Base-by-base conservation (phyloP, 768 basidiomycete species). In the Auriculariales sp. region DNA sequence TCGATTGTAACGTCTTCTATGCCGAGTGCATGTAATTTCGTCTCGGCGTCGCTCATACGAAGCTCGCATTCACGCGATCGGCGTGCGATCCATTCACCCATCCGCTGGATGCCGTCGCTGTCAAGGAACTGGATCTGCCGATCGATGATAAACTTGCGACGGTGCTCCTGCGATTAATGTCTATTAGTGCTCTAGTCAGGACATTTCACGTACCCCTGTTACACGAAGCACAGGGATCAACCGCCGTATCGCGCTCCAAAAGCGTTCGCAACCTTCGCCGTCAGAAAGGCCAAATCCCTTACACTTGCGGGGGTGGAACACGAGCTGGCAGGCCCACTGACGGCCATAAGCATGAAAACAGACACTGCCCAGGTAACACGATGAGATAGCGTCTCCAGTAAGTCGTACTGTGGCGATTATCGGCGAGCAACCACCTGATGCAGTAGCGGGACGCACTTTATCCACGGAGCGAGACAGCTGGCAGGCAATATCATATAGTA, bases 131-230 rank as follows among this genome's bases (percentile, higher is more conserved):
- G 15, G 3, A 50, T 14, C 17, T 50, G 32, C 3, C 14, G 27
- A 28, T 50, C 42, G 12, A 50, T n/a, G 3, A 29, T 15, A 27
- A 44, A 50, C 22, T 24, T 24, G n/a, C 49, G 36, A n/a, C 36
- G 39, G 19, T n/a, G 6, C 63, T 39, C 55, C n/a, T n/a, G n/a
- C 6, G 12, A 34, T 28, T 4, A 39, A n/a, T n/a, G n/a, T n/a
- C n/a, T n/a, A n/a, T n/a, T n/a, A n/a, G n/a, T n/a, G n/a, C n/a
- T n/a, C n/a, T n/a, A n/a, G n/a, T n/a, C n/a, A n/a, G n/a, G n/a
- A n/a, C n/a, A n/a, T n/a, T 31, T n/a, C 24, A 52, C 53, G 15
- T 48, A 51, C 50, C 24, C 50, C 50, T 22, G 17, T 28, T 3
- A 44, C 19, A 14, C 50, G 4, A 3, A 51, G 22, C 6, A 35